Evolutionary conservation across 257 asterid species (phyloP).

Genomic region (Linaria vulgaris): DNA sequence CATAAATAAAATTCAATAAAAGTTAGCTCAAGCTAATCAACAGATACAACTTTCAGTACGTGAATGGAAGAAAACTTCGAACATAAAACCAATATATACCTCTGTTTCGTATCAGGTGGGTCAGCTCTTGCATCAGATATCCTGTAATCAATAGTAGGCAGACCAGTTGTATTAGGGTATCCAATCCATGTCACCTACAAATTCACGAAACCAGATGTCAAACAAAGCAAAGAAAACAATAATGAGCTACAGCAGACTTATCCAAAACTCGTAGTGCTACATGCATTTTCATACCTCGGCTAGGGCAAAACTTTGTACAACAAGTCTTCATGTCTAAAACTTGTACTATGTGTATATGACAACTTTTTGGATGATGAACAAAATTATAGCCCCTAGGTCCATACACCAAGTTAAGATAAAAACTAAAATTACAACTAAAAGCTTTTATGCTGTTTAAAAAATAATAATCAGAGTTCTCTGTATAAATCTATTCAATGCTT

Average conservation of each 20-base stretch:
- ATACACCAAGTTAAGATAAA: no score
- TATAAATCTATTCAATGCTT: not conserved
- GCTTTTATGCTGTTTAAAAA: no score
- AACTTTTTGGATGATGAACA: no score
- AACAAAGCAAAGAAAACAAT: not conserved
- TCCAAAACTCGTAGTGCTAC: not conserved
- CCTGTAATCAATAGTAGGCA: slow-evolving; percentile 95
- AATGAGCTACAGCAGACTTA: not conserved
- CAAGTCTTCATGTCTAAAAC: no score
- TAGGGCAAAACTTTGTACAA: no score
- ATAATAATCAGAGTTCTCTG: no score
- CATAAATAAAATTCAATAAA: slow-evolving; percentile 28
- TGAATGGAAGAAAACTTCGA: slow-evolving; percentile 4
- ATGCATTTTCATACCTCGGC: not conserved
- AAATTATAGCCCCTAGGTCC: no score
- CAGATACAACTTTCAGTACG: slow-evolving; percentile 10
- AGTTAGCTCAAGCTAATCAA: slow-evolving; percentile 21
- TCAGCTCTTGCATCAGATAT: slow-evolving; percentile 88
- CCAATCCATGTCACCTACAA: slow-evolving; percentile 99
- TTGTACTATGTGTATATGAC: no score
- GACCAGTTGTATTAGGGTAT: slow-evolving; percentile 97
- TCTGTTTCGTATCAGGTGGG: slow-evolving; percentile 77
- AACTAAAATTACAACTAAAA: no score
- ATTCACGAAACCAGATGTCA: slow-evolving; percentile 22
- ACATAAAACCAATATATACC: slow-evolving; percentile 34